Percentiles rank a stretch among this genome's conserved stretches.
These are phyloP conservation scores for Russula olivacea DNA, from an alignment of 768 basidiomycete genomes.

Conservation along the genomic window DNA sequence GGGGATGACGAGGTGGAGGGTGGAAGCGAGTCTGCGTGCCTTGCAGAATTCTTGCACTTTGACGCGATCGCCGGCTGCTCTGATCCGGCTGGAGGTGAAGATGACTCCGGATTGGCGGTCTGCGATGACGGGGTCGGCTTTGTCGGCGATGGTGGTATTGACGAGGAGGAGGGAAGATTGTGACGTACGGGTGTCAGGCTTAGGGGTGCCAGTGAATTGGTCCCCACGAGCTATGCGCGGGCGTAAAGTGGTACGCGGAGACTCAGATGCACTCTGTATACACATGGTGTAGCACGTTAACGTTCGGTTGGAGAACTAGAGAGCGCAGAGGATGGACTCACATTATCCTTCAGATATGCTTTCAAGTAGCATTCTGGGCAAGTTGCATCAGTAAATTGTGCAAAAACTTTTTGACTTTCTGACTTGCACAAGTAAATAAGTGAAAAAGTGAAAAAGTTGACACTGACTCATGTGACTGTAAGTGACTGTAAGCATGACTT, in stretches of 20 bases:
- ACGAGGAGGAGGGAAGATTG: neutral
- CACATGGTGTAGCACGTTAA: neutral
- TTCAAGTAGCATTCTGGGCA: neutral
- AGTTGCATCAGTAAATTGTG: too few species aligned
- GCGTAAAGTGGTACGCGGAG: neutral
- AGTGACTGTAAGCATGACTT: too few species aligned
- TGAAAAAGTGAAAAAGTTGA: too few species aligned
- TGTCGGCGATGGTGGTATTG: neutral
- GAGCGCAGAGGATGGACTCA: neutral
- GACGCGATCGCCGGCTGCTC: conserved; percentile 5
- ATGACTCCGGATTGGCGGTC: conserved; percentile 12
- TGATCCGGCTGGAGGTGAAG: neutral
- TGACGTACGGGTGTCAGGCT: neutral
- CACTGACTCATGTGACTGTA: too few species aligned
- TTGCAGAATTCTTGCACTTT: neutral
- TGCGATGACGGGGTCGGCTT: neutral
- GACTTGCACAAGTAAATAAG: too few species aligned
- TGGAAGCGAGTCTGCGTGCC: neutral
- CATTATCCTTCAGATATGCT: neutral
- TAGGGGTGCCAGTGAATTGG: neutral
- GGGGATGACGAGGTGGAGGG: conserved; percentile 4
- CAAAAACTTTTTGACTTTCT: too few species aligned
- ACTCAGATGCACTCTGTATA: neutral
- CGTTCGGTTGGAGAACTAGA: neutral
- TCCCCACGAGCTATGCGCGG: neutral